phyloP scores from a whole-genome alignment of 805 yeast genomes.

The Pichia insulana region DNA sequence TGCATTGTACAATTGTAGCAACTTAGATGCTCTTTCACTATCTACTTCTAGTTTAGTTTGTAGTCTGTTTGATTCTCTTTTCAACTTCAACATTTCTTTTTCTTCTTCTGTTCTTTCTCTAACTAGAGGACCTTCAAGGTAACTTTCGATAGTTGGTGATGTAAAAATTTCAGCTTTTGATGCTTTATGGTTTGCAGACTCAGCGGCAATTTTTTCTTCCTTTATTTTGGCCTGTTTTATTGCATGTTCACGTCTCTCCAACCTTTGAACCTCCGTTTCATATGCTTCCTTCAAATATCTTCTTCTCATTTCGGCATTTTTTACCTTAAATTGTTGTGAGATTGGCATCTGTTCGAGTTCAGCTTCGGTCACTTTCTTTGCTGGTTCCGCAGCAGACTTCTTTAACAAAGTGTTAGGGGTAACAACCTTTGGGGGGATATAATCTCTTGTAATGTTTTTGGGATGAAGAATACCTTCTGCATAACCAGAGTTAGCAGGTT shows the following conservation, averaged over 20 bases:
- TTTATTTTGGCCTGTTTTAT: constrained; percentile 18
- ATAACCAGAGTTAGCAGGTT: constrained; percentile 51
- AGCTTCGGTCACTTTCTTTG: constrained; percentile 22
- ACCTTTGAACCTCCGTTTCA: constrained; percentile 30
- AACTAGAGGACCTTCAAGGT: constrained; percentile 61
- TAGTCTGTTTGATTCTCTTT: constrained; percentile 61
- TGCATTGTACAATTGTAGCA: constrained; percentile 66
- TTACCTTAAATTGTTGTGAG: constrained; percentile 37
- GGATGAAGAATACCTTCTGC: constrained; percentile 69
- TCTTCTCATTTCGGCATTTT: constrained; percentile 61
- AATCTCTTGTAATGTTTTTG: constrained; percentile 48
- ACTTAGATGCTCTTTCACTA: constrained; percentile 43
- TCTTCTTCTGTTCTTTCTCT: constrained; percentile 69
- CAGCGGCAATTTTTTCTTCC: constrained; percentile 24
- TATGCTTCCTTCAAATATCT: constrained; percentile 57
- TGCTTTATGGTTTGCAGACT: constrained; percentile 27
- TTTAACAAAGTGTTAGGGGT: constrained; percentile 54
- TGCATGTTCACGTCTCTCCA: constrained; percentile 24
- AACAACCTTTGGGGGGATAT: constrained; percentile 42
- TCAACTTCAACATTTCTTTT: constrained; percentile 42
- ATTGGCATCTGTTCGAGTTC: constrained; percentile 30
- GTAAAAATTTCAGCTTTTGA: constrained; percentile 55
- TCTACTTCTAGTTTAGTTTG: constrained; percentile 42
- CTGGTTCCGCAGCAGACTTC: constrained; percentile 42
- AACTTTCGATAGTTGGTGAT: constrained; percentile 68